Base-by-base conservation (phyloP, 345 rosid species). In the Moringa oleifera region DNA sequence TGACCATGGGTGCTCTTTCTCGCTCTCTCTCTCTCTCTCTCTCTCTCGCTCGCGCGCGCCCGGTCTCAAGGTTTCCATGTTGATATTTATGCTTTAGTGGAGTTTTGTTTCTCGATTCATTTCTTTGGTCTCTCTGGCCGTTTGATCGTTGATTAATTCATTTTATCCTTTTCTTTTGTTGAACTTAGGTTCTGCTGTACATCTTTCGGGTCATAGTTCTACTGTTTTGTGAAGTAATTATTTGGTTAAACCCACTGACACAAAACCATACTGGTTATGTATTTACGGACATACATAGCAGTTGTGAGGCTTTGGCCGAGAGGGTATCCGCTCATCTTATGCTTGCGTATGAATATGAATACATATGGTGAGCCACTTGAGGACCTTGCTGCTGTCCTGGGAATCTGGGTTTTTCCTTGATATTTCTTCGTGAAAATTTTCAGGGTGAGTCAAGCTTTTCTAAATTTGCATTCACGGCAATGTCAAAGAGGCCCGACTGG, bases 371-470 rank as follows among this genome's bases (percentile, higher is more conserved):
- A n/a, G n/a, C n/a, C n/a, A n/a, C n/a, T n/a, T n/a, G n/a, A n/a
- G n/a, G n/a, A n/a, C n/a, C n/a, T n/a, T n/a, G n/a, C n/a, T 41
- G 13, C 47, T 1, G 12, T 16, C 12, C 47, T n/a, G 13, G n/a
- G n/a, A n/a, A 41, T 41, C 16, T 41, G 47, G 12, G 47, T 41
- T 41, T 41, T 15, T 11, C 47, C 1, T 41, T 5, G 1, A 4
- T 41, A n/a, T 41, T 11, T 41, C 1, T 4, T 41, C 47, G 12
- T 16, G 6, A 11, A 41, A 4, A 41, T 5, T 41, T 72, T 70
- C 80, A 84, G 89, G 77, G 70, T 31, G 51, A 58, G 25, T 55
- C 77, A 31, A 20, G 53, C 61, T 45, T 49, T 67, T 37, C 12
- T 41, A 11, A 41, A 41, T 4, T 65, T 63, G 63, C 60, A 52